Evolutionary conservation across 129 eudicot genomes (phyloP), one percentile per base, ranked within the genome.

Genomic region (Mikania micrantha): DNA sequence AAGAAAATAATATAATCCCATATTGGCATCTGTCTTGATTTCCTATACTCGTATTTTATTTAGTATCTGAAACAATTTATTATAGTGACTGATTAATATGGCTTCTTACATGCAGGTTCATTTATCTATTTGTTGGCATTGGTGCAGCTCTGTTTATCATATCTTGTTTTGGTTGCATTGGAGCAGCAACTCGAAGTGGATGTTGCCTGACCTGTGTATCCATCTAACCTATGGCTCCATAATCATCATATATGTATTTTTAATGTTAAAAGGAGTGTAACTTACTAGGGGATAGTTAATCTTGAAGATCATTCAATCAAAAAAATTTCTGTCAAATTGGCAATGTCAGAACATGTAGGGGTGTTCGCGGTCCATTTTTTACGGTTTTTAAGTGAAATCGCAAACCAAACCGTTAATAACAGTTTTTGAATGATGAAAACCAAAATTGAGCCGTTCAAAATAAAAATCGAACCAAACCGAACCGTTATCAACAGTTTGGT

Each of bases 151-250:
- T 92, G 47, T 79, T 88, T 69, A 31, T 92, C 50, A 72, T 92
- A 75, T 85, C 98, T 36, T 88, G 96, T 82, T 85, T 78, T 70
- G 98, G 98, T 63, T 92, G 96, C 79, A 85, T 92, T 62, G 98
- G 91, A 78, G 79, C 95, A 50, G 74, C 91, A 40, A 82, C 89
- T 49, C 79, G 85, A 47, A 92, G 77, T 77, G 96, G 98, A 20
- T 92, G 98, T 82, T 92, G 96, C 77, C 85, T 92, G 59, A 74
- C 84, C 69, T 88, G 85, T 69, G 98, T 92, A 92, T 92, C 96
- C 62, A 25, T 56, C 91, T 84, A 64, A 20, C 56, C 34, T 22
- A 32, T 44, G 63, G 20, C 27, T 69, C 9, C 32, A 36, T 29
- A 56, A 64, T 13, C 9, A 27, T 56, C 15, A 4, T 36, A 28